Evolutionary conservation across 306 rosid species (phyloP).

Genomic region (Cucumis melo): DNA sequence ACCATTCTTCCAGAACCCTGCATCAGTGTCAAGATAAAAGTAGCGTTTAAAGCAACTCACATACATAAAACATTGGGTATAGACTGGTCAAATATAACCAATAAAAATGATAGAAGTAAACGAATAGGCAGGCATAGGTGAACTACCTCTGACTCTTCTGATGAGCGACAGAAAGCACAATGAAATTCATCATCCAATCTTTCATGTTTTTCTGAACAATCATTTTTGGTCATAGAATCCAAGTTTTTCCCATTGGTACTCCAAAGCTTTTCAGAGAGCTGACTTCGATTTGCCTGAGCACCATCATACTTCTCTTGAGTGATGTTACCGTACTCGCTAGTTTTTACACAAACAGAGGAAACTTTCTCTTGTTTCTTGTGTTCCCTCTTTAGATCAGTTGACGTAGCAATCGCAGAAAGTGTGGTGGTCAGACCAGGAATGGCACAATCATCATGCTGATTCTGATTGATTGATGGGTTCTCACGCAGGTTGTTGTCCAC

Average conservation of each 20-base stretch:
- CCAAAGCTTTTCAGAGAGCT: background rate
- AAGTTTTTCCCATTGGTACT: background rate
- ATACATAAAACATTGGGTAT: too few relatives aligned
- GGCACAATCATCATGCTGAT: slow-evolving; percentile 15
- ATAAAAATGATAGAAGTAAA: background rate
- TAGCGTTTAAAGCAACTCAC: background rate
- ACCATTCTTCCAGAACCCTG: slow-evolving; percentile 67
- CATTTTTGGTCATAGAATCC: slow-evolving; percentile 13
- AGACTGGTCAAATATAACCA: background rate
- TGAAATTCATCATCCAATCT: slow-evolving; percentile 17
- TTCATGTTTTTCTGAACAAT: slow-evolving; percentile 35
- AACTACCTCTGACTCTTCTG: slow-evolving; percentile 75
- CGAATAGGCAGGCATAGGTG: background rate
- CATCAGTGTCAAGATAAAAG: slow-evolving; percentile 10
- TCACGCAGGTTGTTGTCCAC: slow-evolving; percentile 13
- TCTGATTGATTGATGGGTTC: slow-evolving; percentile 17
- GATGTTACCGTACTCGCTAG: background rate
- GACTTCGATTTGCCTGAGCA: background rate
- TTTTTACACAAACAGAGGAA: background rate
- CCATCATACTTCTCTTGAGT: background rate
- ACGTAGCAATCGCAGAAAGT: slow-evolving; percentile 10
- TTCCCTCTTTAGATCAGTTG: background rate
- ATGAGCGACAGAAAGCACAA: slow-evolving; percentile 70
- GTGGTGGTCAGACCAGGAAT: slow-evolving; percentile 13
- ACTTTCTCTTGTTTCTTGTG: background rate